These are phyloP conservation scores for Avicennia marina DNA, from an alignment of 257 asterid genomes.

Conservation along the genomic window DNA sequence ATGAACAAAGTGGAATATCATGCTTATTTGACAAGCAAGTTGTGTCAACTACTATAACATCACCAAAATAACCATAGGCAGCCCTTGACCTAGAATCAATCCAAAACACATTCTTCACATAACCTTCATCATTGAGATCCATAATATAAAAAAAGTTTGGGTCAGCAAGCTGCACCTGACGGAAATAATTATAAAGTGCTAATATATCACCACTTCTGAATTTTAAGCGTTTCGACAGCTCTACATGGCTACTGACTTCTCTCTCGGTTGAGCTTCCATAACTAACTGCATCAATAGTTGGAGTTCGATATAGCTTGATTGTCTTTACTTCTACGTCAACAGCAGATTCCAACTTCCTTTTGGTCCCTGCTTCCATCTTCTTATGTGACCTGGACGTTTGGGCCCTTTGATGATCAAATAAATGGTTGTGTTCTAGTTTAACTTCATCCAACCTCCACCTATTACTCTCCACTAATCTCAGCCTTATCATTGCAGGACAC, in stretches of 20 bases:
- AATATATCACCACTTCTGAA: slow-evolving; percentile 31
- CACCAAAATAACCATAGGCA: slow-evolving; percentile 41
- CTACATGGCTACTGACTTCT: slow-evolving; percentile 23
- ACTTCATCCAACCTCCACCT: slow-evolving; percentile 85
- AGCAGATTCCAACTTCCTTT: slow-evolving; percentile 52
- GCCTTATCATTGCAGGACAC: slow-evolving; percentile 76
- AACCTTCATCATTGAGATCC: slow-evolving; percentile 52
- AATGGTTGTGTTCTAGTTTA: slow-evolving; percentile 68
- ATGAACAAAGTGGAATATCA: slow-evolving; percentile 31
- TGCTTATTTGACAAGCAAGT: slow-evolving; percentile 27
- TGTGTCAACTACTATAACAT: slow-evolving; percentile 40
- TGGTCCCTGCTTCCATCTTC: slow-evolving; percentile 47
- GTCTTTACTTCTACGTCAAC: slow-evolving; percentile 52
- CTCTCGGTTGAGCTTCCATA: slow-evolving; percentile 40
- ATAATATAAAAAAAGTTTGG: slow-evolving; percentile 45
- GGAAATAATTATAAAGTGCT: slow-evolving; percentile 35
- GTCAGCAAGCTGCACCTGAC: slow-evolving; percentile 36
- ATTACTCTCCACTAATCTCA: slow-evolving; percentile 60
- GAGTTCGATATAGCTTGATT: slow-evolving; percentile 57
- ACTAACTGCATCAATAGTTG: slow-evolving; percentile 43
- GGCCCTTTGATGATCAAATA: slow-evolving; percentile 56
- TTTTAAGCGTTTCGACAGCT: slow-evolving; percentile 24
- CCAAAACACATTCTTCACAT: slow-evolving; percentile 52
- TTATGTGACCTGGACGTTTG: slow-evolving; percentile 54
- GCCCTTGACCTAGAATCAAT: slow-evolving; percentile 52